Evolutionary conservation across 306 rosid species (phyloP), one percentile per base, ranked within the genome.

Genomic region (Comarum palustre): DNA sequence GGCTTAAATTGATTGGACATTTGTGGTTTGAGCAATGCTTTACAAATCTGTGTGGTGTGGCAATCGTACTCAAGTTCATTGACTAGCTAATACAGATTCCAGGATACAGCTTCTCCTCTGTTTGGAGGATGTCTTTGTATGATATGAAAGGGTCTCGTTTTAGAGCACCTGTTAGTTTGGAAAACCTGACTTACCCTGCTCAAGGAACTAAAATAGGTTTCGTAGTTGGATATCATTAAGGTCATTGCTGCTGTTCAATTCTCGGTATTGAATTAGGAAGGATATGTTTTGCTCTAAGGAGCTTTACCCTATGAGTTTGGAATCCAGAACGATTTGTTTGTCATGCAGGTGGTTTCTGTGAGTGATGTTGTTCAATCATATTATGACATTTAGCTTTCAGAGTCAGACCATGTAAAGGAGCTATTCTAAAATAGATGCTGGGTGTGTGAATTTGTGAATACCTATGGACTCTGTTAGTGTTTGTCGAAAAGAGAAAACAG

Each of bases 11-110:
- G 36, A 66, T 25, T 42, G 36, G 55, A 25, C 42, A 16, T 15
- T 61, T 61, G 43, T 61, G 8, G 66, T 32, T 61, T 61, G 43
- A 61, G 38, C 24, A 17, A 61, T 61, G 66, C 24, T 32, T 34
- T 61, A 7, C 66, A 32, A 32, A 1, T 2, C 66, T 61, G 1
- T 60, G 24, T 61, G 43, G 43, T 61, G 14, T 61, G 66, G 38
- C 4, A 5, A 15, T 59, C 6, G 20, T 27, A 27, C n/a, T 1
- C 6, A 27, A 58, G 31, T 25, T 27, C 36, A 59, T 27, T 61
- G 66, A 32, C 14, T 8, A 34, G 43, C 25, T 32, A 16, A 16
- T 32, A 34, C 42, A 61, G 66, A 31, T 29, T 60, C 20, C 6
- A 25, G 38, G 22, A 16, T 59, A 6, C 22, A 31, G 66, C 42